Evolutionary conservation across 2,329 filamentous ascomycete species (phyloP).

Genomic region (Colletotrichum liaoningense): DNA sequence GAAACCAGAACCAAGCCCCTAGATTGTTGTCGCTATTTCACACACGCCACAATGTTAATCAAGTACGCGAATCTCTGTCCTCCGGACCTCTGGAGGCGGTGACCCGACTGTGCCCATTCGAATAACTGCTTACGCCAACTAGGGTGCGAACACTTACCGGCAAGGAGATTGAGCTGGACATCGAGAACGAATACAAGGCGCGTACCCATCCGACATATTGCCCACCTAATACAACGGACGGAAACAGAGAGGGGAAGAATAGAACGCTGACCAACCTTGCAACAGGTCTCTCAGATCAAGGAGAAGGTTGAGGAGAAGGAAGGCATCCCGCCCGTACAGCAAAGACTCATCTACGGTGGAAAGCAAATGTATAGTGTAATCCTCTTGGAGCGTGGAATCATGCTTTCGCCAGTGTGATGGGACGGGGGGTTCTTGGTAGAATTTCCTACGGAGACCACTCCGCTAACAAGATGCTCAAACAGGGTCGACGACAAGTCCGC

Average conservation of each 20-base stretch:
- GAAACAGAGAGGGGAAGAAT: background rate
- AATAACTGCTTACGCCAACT: conserved; percentile 22
- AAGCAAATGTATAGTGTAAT: conserved; percentile 85
- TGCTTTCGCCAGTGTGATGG: background rate
- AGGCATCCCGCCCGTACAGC: conserved; percentile 96
- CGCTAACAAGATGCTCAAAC: conserved; percentile 17
- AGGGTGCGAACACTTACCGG: conserved; percentile 98
- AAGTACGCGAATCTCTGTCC: conserved; percentile 54
- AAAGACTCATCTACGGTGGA: conserved; percentile 94
- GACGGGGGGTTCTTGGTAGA: background rate
- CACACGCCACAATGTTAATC: conserved; percentile 57
- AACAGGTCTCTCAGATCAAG: conserved; percentile 92
- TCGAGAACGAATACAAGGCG: conserved; percentile 94
- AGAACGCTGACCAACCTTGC: conserved; percentile 22
- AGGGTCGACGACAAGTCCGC: conserved; percentile 98
- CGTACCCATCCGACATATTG: conserved; percentile 29
- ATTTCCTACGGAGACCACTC: background rate
- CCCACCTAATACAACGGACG: background rate
- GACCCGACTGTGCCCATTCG: background rate
- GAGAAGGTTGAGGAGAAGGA: conserved; percentile 99
- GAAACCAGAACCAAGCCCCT: background rate
- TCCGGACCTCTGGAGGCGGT: background rate
- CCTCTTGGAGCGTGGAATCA: background rate
- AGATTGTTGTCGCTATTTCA: background rate
- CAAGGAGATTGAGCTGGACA: conserved; percentile 98